Conservation (phyloP, 257 asterid genomes). For the Paraleonurus japonicus region DNA sequence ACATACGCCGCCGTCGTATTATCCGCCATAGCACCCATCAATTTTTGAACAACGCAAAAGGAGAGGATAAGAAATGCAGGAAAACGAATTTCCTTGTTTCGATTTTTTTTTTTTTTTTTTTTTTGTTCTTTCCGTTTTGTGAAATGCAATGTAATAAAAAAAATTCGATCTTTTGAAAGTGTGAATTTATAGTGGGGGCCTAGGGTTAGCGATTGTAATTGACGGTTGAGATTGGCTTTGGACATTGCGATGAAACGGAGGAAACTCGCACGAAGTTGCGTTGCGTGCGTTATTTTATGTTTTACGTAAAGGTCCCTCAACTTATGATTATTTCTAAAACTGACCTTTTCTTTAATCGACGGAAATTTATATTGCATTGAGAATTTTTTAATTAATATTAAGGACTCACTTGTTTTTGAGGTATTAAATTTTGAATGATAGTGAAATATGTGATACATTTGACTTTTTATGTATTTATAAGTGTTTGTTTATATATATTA, state of each 20-base stretch:
- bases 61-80: conserved; percentile 22
- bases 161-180: conserved; percentile 23
- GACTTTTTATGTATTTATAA: too few species aligned
- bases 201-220: conserved; percentile 35
- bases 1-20: conserved; percentile 40
- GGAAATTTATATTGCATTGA: not conserved
- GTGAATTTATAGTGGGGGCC: conserved; percentile 29
- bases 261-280: conserved; percentile 43
- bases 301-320: conserved; percentile 29
- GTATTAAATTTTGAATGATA: too few species aligned
- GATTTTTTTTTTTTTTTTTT: not conserved
- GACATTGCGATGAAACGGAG: conserved; percentile 36
- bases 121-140: not conserved
- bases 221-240: conserved; percentile 39
- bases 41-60: conserved; percentile 7
- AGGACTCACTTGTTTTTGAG: too few species aligned
- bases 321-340: not conserved
- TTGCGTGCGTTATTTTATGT: conserved; percentile 17
- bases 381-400: too few species aligned
- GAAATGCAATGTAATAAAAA: not conserved
- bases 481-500: too few species aligned
- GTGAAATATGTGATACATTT: too few species aligned
- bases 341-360: not conserved
- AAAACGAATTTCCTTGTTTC: not conserved
- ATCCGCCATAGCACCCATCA: conserved; percentile 35